Conservation (phyloP, 768 basidiomycete genomes). For the Naganishia friedmannii region DNA sequence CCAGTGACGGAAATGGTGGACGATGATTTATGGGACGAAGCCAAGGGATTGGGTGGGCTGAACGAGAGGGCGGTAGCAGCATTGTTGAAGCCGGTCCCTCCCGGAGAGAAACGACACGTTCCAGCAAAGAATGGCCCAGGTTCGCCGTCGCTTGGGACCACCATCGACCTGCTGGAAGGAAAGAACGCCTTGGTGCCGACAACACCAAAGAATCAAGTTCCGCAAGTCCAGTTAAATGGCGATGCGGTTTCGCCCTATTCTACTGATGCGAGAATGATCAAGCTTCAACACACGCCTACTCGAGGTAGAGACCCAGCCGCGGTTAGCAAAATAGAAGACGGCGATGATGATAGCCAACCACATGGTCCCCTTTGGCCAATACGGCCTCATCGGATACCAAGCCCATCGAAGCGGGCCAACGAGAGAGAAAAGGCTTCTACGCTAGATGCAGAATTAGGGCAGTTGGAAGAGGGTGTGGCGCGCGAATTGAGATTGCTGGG, state of each 20-base stretch:
- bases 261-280: background rate
- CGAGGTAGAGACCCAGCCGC: background rate
- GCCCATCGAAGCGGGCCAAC: constrained; percentile 10
- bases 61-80: constrained; percentile 65
- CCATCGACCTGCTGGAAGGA: background rate
- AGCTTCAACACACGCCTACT: background rate
- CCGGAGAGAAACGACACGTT: background rate
- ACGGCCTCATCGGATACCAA: constrained; percentile 26
- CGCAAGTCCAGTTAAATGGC: constrained; percentile 7
- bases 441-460: constrained; percentile 62
- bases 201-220: constrained; percentile 26
- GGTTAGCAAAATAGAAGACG: background rate
- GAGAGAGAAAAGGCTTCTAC: constrained; percentile 49
- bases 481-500: constrained; percentile 54
- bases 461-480: constrained; percentile 54
- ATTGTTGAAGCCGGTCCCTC: background rate
- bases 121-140: background rate
- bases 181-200: background rate
- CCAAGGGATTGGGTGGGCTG: constrained; percentile 78
- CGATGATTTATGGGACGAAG: constrained; percentile 65
- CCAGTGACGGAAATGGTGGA: constrained; percentile 67
- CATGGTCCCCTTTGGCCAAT: constrained; percentile 26
- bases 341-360: background rate
- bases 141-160: background rate
- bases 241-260: constrained; percentile 2